Base-by-base conservation (phyloP, 768 basidiomycete genomes). In the Hericium erinaceus region DNA sequence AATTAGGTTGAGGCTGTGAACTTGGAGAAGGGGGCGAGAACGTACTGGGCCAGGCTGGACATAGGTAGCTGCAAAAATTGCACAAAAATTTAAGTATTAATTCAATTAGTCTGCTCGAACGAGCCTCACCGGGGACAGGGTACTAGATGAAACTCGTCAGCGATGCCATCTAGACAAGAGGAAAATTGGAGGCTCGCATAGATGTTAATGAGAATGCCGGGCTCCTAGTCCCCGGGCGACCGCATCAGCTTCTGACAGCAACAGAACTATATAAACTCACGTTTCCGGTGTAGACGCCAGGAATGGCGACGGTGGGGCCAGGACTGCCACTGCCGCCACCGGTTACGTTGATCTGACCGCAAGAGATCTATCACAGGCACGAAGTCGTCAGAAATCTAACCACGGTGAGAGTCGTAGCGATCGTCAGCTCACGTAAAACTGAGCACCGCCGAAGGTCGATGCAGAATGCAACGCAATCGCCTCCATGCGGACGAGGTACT, bases 401-500 rank as follows among this genome's bases (percentile, higher is more conserved):
- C 44, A 7, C 12, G 8, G 5, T 33, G n/a, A 12, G 1, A 46
- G 20, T 15, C 44, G 20, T 16, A 16, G 15, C 9, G 16, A 46
- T 46, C 8, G 15, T 33, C 28, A 38, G 24, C 57, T 12, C 24
- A 52, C n/a, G 39, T 12, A 79, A 59, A 73, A 73, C 64, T 80
- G 75, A 16, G 77, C 76, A 38, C 75, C 73, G 50, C 72, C 76
- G 61, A 68, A 70, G 13, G 70, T 70, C 8, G 61, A 62, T 12
- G 77, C 76, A 5, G 60, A 61, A 62, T 80, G 79, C 24, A 80
- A 70, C 28, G 72, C 79, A 46, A 75, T 69, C 37, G 77, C 74
- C 59, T 80, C 78, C 57, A 77, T 73, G 49, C 79, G 76, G 54
- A 76, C 69, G 33, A 77, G 67, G 59, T 75, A 78, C 72, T 74